Conservation (phyloP, 2,329 filamentous ascomycete genomes). For the Neurospora sp. region DNA sequence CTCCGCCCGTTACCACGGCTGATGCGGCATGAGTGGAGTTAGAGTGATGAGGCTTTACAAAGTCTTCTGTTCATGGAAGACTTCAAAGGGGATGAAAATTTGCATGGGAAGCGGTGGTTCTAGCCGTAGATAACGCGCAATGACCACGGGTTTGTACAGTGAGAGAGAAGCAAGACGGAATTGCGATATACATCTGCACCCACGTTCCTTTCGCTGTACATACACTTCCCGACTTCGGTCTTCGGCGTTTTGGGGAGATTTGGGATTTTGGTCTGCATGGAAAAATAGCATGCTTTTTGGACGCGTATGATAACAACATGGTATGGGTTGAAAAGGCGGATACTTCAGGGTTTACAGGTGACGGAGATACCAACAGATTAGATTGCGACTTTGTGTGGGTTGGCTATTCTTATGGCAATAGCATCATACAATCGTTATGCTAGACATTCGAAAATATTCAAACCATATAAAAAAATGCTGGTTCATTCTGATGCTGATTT, state of each 20-base stretch:
- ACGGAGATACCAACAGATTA: background rate
- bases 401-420: background rate
- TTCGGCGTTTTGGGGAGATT: background rate
- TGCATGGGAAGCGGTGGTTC: background rate
- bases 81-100: background rate
- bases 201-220: background rate
- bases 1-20: slow-evolving; percentile 69
- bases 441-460: background rate
- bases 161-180: background rate
- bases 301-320: background rate
- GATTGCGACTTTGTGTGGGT: background rate
- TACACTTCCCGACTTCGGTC: background rate
- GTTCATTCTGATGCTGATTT: background rate
- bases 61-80: background rate
- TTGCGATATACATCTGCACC: background rate
- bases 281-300: background rate
- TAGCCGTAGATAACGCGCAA: background rate
- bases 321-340: background rate
- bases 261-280: background rate
- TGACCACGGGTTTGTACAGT: background rate
- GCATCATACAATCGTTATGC: background rate
- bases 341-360: background rate
- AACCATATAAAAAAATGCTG: background rate
- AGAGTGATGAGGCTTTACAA: background rate
- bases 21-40: slow-evolving; percentile 57